Conservation (phyloP, 805 yeast species). For the Zygosaccharomyces kombuchaensis region DNA sequence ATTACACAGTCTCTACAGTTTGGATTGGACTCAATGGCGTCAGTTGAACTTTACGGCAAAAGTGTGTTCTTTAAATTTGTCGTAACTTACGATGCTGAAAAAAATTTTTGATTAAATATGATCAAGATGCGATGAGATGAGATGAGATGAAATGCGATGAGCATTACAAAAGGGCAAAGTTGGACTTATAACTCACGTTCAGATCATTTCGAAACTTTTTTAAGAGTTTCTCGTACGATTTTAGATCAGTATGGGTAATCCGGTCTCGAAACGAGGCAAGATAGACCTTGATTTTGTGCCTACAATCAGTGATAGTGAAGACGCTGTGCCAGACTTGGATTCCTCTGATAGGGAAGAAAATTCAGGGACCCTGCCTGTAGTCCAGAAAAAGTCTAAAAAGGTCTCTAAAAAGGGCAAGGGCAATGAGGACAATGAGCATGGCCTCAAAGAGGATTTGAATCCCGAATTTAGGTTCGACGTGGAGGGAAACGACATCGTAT, state of each 20-base stretch:
- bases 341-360: slow-evolving; percentile 42
- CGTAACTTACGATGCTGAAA: background rate
- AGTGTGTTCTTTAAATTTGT: background rate
- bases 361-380: slow-evolving; percentile 13
- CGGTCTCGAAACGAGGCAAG: slow-evolving; percentile 3
- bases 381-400: slow-evolving; percentile 23
- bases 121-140: slow-evolving; percentile 26
- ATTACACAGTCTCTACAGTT: background rate
- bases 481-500: slow-evolving; percentile 49
- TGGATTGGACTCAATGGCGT: background rate
- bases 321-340: slow-evolving; percentile 55
- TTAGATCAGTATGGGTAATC: background rate
- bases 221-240: no score
- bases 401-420: slow-evolving; percentile 24
- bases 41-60: background rate
- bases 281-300: slow-evolving; percentile 46
- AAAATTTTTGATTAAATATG: slow-evolving; percentile 6
- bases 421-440: slow-evolving; percentile 30
- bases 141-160: slow-evolving; percentile 7
- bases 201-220: background rate
- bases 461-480: slow-evolving; percentile 69
- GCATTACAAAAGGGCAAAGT: background rate
- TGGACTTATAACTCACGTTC: background rate
- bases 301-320: slow-evolving; percentile 75
- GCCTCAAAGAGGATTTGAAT: slow-evolving; percentile 52